phyloP scores from a whole-genome alignment of 805 yeast species.

The Schwanniomyces yamadae region DNA sequence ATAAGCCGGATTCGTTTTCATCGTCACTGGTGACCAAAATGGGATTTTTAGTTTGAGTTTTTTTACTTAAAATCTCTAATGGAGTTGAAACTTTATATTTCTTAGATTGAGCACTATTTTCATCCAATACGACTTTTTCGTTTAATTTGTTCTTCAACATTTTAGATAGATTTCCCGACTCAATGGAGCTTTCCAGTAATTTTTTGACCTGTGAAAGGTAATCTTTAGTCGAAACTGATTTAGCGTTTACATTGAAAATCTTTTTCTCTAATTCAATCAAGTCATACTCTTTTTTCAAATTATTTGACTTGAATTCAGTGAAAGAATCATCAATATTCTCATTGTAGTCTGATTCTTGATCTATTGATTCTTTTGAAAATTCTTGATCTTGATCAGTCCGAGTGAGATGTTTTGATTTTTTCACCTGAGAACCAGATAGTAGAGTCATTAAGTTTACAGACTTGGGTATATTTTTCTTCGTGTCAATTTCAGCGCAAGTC shows the following conservation, averaged over 20 bases:
- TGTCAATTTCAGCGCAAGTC: not conserved
- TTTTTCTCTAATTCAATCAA: slow-evolving; percentile 22
- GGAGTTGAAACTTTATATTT: too few relatives aligned
- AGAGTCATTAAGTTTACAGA: slow-evolving; percentile 12
- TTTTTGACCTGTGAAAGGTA: slow-evolving; percentile 10
- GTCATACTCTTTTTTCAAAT: slow-evolving; percentile 16
- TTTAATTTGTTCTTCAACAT: not conserved
- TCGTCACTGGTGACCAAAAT: slow-evolving; percentile 1
- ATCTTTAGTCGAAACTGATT: slow-evolving; percentile 19
- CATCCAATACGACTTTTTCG: not conserved
- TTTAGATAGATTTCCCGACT: not conserved
- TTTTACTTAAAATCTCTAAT: not conserved
- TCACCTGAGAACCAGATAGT: slow-evolving; percentile 13
- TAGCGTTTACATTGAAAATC: slow-evolving; percentile 15
- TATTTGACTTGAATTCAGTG: slow-evolving; percentile 11
- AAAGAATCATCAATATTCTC: slow-evolving; percentile 5
- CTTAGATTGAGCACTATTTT: not conserved
- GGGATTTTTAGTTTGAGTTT: not conserved
- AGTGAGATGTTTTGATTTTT: slow-evolving; percentile 2
- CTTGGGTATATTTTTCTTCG: not conserved
- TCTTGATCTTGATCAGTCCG: not conserved
- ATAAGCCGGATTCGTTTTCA: not conserved
- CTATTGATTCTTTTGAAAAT: not conserved
- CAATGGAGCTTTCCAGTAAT: too few relatives aligned
- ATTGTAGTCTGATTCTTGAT: not conserved